These are phyloP conservation scores for Aspergillus sp. DNA, from an alignment of 2,329 filamentous ascomycete genomes.

Conservation along the genomic window DNA sequence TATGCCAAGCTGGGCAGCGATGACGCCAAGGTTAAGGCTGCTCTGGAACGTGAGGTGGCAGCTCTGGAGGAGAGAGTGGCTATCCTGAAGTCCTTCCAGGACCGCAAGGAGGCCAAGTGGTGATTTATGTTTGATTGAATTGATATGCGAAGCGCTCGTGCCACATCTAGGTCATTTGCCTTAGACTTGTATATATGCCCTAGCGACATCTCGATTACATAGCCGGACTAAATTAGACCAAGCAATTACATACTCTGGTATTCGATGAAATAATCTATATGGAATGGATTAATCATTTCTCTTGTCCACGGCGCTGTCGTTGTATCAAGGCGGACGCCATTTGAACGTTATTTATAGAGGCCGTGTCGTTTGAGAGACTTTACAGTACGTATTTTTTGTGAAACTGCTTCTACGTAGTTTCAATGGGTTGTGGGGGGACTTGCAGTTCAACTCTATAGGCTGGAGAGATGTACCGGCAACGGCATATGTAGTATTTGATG, in stretches of 20 bases:
- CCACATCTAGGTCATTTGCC: not conserved
- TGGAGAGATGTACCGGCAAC: too few species aligned
- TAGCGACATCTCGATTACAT: conserved; percentile 8
- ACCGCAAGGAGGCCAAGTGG: conserved; percentile 53
- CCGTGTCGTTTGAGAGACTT: too few species aligned
- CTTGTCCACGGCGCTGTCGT: too few species aligned
- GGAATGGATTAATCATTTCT: too few species aligned
- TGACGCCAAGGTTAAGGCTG: conserved; percentile 56
- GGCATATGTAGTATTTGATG: too few species aligned
- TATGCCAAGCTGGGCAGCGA: conserved; percentile 72
- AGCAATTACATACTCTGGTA: not conserved
- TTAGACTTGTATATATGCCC: conserved; percentile 12
- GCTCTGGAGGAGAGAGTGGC: conserved; percentile 73
- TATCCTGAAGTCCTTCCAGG: conserved; percentile 70
- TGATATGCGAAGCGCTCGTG: not conserved
- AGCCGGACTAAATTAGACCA: not conserved
- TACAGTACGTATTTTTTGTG: too few species aligned
- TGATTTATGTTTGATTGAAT: conserved; percentile 21
- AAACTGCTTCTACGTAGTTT: too few species aligned
- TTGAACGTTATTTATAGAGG: too few species aligned
- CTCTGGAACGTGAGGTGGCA: conserved; percentile 71
- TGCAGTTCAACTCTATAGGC: too few species aligned
- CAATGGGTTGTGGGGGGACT: too few species aligned
- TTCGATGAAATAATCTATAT: too few species aligned
- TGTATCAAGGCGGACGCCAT: too few species aligned